A percentile compares a stretch with the other conserved stretches of the same genome.
Evolutionary conservation across 306 rosid species (phyloP).

Genomic region (Glycyrrhiza uralensis): DNA sequence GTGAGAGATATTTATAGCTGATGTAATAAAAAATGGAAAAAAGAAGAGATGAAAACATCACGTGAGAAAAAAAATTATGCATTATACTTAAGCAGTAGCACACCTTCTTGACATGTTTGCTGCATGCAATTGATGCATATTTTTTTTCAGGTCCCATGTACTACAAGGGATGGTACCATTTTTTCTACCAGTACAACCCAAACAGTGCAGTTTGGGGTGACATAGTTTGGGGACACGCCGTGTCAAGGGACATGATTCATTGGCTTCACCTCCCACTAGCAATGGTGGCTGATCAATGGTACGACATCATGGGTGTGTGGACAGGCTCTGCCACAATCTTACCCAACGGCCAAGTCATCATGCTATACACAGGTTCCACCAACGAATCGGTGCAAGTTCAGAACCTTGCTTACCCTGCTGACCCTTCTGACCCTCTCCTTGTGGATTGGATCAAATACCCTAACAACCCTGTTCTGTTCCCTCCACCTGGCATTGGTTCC

Average conservation of each 20-base stretch:
- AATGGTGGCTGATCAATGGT: constrained; percentile 84
- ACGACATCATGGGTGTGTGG: constrained; percentile 78
- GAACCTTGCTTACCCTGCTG: constrained; percentile 75
- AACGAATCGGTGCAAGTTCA: constrained; percentile 79
- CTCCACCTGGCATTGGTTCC: constrained; percentile 60
- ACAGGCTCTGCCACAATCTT: constrained; percentile 91
- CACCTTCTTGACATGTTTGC: background rate
- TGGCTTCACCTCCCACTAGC: constrained; percentile 96
- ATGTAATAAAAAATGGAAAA: too few relatives aligned
- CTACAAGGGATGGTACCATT: constrained; percentile 95
- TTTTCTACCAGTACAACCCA: constrained; percentile 94
- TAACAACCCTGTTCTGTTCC: constrained; percentile 71
- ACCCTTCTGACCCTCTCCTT: constrained; percentile 73
- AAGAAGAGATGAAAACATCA: too few relatives aligned
- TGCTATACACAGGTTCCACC: constrained; percentile 94
- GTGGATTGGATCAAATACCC: constrained; percentile 73
- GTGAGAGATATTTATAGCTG: too few relatives aligned
- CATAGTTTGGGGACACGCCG: constrained; percentile 94
- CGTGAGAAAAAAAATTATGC: too few relatives aligned
- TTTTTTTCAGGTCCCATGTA: constrained; percentile 79
- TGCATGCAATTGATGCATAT: constrained; percentile 8
- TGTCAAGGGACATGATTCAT: constrained; percentile 79
- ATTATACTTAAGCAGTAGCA: too few relatives aligned
- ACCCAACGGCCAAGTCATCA: constrained; percentile 53
- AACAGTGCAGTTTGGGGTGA: constrained; percentile 85